Evolutionary conservation across 495 filamentous ascomycete species (phyloP), one percentile per base, ranked within the genome.

Genomic region (Lasiosphaeriaceae sp.): DNA sequence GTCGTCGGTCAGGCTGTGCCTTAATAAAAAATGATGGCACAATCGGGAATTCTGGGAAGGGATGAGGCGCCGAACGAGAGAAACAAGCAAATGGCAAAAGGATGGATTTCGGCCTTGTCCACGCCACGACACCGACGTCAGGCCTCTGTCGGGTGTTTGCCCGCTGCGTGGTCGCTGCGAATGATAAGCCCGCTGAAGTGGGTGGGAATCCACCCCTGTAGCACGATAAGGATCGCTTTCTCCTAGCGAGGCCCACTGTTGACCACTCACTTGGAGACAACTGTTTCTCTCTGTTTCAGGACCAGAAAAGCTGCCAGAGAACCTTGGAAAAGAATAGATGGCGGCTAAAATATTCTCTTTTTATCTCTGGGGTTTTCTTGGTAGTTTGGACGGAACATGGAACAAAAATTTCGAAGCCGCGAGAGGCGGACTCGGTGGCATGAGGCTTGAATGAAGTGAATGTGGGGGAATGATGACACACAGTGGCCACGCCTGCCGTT

Each of bases 281-380:
- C 51, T 51, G 57, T 19, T 47, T 35, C 24, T 34, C 12, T 5
- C 6, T 52, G 57, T 60, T 60, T 60, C 47, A 52, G 45, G 23
- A 22, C 45, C 26, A 31, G 26, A 31, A 31, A 31, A 31, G 26
- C n/a, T n/a, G n/a, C n/a, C n/a, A n/a, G n/a, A n/a, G n/a, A n/a
- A n/a, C n/a, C n/a, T n/a, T n/a, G n/a, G n/a, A n/a, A n/a, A n/a
- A n/a, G n/a, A n/a, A n/a, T n/a, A n/a, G n/a, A n/a, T 31, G 26
- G 26, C 9, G 9, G 26, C 26, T 9, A 31, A 31, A 3, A 4
- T 4, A 9, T 31, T 31, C 4, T 31, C 26, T 31, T 31, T 31
- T 31, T 31, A 3, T 4, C 26, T 9, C 9, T 31, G 26, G 26
- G 26, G 26, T 4, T 31, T 31, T 31, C 26, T 31, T n/a, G n/a